phyloP scores from a whole-genome alignment of 352 stramenopile species.

The Phytophthora sojae region DNA sequence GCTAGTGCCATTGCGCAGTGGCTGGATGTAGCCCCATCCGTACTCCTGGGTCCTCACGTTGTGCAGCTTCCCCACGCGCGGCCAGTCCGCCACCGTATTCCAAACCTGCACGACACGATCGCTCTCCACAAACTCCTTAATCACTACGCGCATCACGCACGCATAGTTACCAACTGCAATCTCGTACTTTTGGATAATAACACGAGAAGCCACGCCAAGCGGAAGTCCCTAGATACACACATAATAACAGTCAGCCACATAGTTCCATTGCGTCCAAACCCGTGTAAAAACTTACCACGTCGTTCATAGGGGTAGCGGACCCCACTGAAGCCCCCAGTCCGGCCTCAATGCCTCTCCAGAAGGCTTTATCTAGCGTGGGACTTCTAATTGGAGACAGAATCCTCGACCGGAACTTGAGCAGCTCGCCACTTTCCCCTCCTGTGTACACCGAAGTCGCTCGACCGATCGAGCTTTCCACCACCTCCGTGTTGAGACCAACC shows the following conservation, averaged over 20 bases:
- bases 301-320: neutral
- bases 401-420: constrained; percentile 6
- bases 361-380: neutral
- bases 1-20: neutral
- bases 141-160: constrained; percentile 6
- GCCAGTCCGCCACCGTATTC: constrained; percentile 13
- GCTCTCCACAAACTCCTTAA: constrained; percentile 10
- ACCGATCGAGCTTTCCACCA: neutral
- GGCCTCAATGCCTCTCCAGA: neutral
- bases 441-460: neutral
- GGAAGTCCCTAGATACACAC: constrained; percentile 3
- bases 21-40: constrained; percentile 10
- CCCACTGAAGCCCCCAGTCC: neutral
- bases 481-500: neutral
- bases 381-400: neutral
- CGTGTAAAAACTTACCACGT: neutral
- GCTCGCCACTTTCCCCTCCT: neutral
- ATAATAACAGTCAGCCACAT: neutral
- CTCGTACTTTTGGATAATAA: constrained; percentile 11
- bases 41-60: constrained; percentile 9
- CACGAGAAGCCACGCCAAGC: neutral
- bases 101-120: constrained; percentile 13
- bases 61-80: neutral
- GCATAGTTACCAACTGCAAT: neutral
- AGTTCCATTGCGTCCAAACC: neutral